phyloP scores from a whole-genome alignment of 805 yeast genomes.

The Suhomyces sp. region DNA sequence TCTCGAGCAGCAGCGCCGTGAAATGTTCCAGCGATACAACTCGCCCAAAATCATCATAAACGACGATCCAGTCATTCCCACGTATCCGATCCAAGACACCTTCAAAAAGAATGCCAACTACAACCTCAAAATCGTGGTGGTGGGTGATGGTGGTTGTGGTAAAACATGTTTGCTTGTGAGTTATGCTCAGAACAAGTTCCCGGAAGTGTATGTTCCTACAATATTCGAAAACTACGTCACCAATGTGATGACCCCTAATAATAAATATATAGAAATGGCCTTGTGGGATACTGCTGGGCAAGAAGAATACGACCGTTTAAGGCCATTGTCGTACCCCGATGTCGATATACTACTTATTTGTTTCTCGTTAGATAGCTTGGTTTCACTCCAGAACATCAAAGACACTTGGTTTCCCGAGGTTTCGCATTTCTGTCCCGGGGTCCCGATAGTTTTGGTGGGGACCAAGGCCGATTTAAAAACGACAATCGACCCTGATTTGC shows the following conservation, averaged over 20 bases:
- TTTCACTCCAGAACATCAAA: slow-evolving; percentile 66
- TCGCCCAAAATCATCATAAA: slow-evolving; percentile 29
- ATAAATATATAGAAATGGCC: slow-evolving; percentile 75
- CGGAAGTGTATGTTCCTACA: slow-evolving; percentile 74
- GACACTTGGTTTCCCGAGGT: slow-evolving; percentile 91
- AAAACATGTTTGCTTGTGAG: slow-evolving; percentile 73
- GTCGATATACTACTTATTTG: slow-evolving; percentile 74
- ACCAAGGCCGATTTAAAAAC: slow-evolving; percentile 63
- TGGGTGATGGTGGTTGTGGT: slow-evolving; percentile 92
- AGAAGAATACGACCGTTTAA: slow-evolving; percentile 76
- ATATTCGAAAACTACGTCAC: slow-evolving; percentile 78
- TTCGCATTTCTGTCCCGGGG: slow-evolving; percentile 73
- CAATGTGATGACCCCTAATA: slow-evolving; percentile 64
- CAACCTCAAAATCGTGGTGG: slow-evolving; percentile 65
- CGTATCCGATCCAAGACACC: slow-evolving; percentile 27
- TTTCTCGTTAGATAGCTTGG: slow-evolving; percentile 62
- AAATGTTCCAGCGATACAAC: slow-evolving; percentile 19
- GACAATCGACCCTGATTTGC: slow-evolving; percentile 43
- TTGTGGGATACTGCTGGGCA: slow-evolving; percentile 92
- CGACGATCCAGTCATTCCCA: slow-evolving; percentile 38
- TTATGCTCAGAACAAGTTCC: slow-evolving; percentile 68
- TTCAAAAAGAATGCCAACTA: slow-evolving; percentile 17
- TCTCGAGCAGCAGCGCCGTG: slow-evolving; percentile 20
- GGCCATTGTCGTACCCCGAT: slow-evolving; percentile 79
- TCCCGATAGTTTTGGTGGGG: slow-evolving; percentile 79